Conservation (phyloP, 495 filamentous ascomycete genomes). For the Evernia prunastri region DNA sequence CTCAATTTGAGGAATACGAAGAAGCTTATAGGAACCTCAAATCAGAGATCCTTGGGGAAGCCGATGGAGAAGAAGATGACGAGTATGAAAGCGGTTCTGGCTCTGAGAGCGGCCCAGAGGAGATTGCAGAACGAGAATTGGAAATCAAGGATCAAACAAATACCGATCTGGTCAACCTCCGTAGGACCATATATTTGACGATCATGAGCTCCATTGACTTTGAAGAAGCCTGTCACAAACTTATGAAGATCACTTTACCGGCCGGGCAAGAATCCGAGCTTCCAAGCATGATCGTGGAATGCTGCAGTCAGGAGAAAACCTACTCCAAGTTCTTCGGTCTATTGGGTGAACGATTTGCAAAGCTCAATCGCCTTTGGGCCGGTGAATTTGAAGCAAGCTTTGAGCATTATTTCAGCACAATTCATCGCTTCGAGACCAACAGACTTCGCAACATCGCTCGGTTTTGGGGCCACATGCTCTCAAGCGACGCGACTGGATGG, state of each 20-base stretch:
- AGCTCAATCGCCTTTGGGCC: conserved; percentile 89
- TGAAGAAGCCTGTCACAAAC: conserved; percentile 91
- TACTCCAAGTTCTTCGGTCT: conserved; percentile 96
- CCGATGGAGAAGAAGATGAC: conserved; percentile 56
- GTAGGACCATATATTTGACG: conserved; percentile 91
- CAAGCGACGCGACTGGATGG: conserved; percentile 85
- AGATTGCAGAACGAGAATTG: conserved; percentile 62
- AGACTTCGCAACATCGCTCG: conserved; percentile 86
- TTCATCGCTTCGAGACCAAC: conserved; percentile 94
- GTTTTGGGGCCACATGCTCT: conserved; percentile 88
- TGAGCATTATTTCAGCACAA: conserved; percentile 90
- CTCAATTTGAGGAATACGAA: conserved; percentile 86
- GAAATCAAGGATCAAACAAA: conserved; percentile 99
- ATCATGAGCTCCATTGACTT: conserved; percentile 94
- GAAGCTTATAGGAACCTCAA: conserved; percentile 81
- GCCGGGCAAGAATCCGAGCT: conserved; percentile 83
- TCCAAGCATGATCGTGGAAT: conserved; percentile 93
- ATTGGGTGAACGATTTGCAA: conserved; percentile 89
- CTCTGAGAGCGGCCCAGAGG: conserved; percentile 67
- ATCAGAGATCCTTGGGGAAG: conserved; percentile 91
- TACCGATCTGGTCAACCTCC: conserved; percentile 85
- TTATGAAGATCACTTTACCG: conserved; percentile 87
- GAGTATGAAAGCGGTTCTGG: conserved; percentile 65
- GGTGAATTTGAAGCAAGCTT: conserved; percentile 87
- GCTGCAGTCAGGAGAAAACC: conserved; percentile 88